Percentiles rank a stretch among this genome's conserved stretches.
Evolutionary conservation across 2,329 filamentous ascomycete species (phyloP).

Genomic region (Colletotrichum destructivum): DNA sequence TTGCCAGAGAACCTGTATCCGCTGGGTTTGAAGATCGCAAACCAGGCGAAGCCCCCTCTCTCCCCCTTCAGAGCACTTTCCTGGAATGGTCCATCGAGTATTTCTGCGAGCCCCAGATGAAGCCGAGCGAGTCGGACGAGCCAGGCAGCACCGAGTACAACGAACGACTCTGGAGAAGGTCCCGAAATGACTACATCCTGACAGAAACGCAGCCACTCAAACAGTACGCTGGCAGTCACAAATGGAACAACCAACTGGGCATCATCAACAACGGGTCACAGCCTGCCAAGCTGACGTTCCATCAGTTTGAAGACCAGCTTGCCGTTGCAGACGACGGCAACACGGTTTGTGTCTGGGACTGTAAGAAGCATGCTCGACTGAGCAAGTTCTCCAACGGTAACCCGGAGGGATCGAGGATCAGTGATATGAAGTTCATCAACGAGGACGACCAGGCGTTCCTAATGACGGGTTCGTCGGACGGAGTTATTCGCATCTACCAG

Average conservation of each 20-base stretch:
- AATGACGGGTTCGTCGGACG: slow-evolving; percentile 95
- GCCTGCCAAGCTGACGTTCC: slow-evolving; percentile 93
- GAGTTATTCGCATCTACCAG: slow-evolving; percentile 92
- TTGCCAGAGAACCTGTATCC: slow-evolving; percentile 84
- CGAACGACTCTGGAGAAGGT: slow-evolving; percentile 90
- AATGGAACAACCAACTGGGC: slow-evolving; percentile 87
- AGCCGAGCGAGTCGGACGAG: slow-evolving; percentile 93
- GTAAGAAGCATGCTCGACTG: slow-evolving; percentile 81
- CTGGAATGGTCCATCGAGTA: slow-evolving; percentile 98
- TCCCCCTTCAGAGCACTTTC: slow-evolving; percentile 88
- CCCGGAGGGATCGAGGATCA: slow-evolving; percentile 90
- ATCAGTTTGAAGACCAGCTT: slow-evolving; percentile 97
- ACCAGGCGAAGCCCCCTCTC: slow-evolving; percentile 68
- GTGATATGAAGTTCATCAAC: slow-evolving; percentile 97
- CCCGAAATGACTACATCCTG: slow-evolving; percentile 93
- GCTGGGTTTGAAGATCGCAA: slow-evolving; percentile 79
- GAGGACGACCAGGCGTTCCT: slow-evolving; percentile 96
- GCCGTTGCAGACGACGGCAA: slow-evolving; percentile 95
- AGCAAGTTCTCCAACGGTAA: slow-evolving; percentile 96
- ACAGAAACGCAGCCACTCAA: slow-evolving; percentile 95
- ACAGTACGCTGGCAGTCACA: slow-evolving; percentile 85
- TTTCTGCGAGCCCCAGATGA: slow-evolving; percentile 99
- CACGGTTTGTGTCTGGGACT: slow-evolving; percentile 94
- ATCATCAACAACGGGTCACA: slow-evolving; percentile 93
- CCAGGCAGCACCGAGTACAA: slow-evolving; percentile 98